Conservation (phyloP, 495 filamentous ascomycete species). For the Aspergillus carlsbadensis region DNA sequence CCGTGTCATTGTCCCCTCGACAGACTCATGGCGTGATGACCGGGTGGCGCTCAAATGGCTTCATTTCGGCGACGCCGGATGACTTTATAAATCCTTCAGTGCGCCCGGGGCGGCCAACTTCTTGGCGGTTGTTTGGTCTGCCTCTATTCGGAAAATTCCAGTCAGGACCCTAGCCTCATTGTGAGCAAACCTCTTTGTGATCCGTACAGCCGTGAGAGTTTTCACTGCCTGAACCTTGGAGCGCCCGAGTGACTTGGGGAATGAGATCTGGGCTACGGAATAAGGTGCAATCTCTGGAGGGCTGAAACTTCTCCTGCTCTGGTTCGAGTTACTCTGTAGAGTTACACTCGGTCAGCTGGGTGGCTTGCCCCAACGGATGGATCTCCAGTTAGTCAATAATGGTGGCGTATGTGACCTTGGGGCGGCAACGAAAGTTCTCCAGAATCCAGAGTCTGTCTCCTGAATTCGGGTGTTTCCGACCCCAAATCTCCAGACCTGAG, state of each 20-base stretch:
- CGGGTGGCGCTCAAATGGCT: constrained; percentile 1
- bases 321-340: background rate
- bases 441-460: no score
- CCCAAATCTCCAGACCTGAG: background rate
- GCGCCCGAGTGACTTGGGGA: background rate
- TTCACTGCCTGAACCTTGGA: background rate
- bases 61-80: background rate
- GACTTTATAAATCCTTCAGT: background rate
- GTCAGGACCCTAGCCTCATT: no score
- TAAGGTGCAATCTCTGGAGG: background rate
- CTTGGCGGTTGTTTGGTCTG: background rate
- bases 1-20: background rate
- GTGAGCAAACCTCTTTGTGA: no score
- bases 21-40: background rate
- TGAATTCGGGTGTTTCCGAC: no score
- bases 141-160: no score
- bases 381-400: background rate
- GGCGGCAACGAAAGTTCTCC: no score
- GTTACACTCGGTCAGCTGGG: background rate
- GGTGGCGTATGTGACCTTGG: no score
- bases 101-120: background rate
- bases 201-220: no score
- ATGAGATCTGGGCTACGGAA: background rate
- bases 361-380: background rate
- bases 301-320: background rate